Percentiles rank a stretch among this genome's conserved stretches.
Evolutionary conservation across 257 asterid species (phyloP).

Genomic region (Scutellaria baicalensis): DNA sequence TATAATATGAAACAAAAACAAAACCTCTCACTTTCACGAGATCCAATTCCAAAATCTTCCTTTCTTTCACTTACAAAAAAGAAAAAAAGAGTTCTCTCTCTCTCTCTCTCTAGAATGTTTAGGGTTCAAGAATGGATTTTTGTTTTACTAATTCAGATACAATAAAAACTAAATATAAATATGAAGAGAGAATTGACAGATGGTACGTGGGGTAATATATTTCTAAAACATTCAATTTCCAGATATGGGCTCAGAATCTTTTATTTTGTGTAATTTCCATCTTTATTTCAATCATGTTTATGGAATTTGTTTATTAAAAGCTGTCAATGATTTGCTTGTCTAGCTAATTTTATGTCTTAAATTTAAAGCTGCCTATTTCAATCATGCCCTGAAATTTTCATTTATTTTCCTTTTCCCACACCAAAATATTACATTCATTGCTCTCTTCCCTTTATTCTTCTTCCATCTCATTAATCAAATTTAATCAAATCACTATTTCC

Average conservation of each 20-base stretch:
- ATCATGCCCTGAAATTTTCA: conserved; percentile 22
- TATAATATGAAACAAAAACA: background rate
- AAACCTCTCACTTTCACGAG: conserved; percentile 47
- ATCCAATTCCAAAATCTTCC: conserved; percentile 54
- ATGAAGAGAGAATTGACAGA: conserved; percentile 21
- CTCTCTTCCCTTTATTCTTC: background rate
- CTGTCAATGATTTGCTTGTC: conserved; percentile 44
- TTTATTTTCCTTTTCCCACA: background rate
- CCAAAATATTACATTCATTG: background rate
- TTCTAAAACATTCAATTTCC: conserved; percentile 35
- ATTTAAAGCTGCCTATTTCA: conserved; percentile 21
- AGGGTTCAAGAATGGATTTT: conserved; percentile 19
- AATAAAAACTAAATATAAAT: too few species aligned
- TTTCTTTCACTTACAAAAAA: conserved; percentile 17
- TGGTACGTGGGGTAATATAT: conserved; percentile 30
- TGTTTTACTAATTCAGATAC: too few species aligned
- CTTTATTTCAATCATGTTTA: conserved; percentile 29
- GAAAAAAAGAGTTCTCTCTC: background rate
- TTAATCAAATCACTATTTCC: too few species aligned
- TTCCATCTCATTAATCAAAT: too few species aligned
- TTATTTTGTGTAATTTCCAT: conserved; percentile 14
- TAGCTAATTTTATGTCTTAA: conserved; percentile 27
- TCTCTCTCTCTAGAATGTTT: conserved; percentile 5
- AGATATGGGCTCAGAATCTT: conserved; percentile 31
- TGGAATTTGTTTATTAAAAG: conserved; percentile 28